Evolutionary conservation across 2,329 filamentous ascomycete genomes (phyloP), one percentile per base, ranked within the genome.

Genomic region (Metarhizium anisopliae): DNA sequence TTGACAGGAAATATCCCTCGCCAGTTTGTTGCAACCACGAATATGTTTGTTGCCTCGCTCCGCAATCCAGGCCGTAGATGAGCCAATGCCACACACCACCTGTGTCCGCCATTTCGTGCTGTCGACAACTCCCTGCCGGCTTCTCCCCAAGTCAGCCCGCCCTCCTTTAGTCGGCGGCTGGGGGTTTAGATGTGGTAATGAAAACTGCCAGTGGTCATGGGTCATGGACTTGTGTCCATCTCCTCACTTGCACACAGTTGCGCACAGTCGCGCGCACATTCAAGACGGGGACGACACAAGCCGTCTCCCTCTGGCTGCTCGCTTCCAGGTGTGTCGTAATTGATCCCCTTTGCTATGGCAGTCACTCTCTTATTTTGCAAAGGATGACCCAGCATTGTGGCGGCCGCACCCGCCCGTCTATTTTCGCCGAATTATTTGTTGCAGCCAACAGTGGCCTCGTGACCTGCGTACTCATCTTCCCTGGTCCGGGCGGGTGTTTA

Each of bases 171-270:
- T 50, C 25, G 32, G 38, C 20, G 51, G 51, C 51, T n/a, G 18
- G 38, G 38, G 40, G 58, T 56, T 54, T 58, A 14, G 14, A 59
- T 59, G 54, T 56, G 30, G 56, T 58, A 59, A 59, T 56, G 55
- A 35, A 56, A 59, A 59, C 51, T 54, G 49, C 52, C 18, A 29
- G 51, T 36, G 30, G 54, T 43, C 50, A 49, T 42, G 43, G 43
- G 50, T 38, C 50, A 49, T 8, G 45, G 10, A 2, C 10, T 6
- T 10, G 30, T 20, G 5, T 30, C 20, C 25, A 6, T 29, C 45
- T 35, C 32, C 25, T 35, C 32, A 35, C 32, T 35, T 35, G 10
- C 32, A 11, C 32, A 35, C 32, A 35, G 32, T 35, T 6, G 32
- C 32, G 32, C 32, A 35, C 32, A 25, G 25, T 25, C 25, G 25